phyloP scores from a whole-genome alignment of 306 rosid species.

The Spatholobus suberectus region DNA sequence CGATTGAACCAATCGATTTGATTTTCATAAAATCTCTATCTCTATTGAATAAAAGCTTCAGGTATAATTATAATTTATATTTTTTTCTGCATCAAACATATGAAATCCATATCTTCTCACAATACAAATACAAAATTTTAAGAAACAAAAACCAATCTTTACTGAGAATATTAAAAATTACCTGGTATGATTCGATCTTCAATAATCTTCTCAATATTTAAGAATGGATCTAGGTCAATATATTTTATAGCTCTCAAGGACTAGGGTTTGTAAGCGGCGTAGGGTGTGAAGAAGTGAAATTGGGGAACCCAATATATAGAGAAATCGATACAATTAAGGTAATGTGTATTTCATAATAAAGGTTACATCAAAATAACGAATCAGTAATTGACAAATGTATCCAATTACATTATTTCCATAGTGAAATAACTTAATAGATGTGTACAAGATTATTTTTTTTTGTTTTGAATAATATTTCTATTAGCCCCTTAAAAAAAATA shows the following conservation, averaged over 20 bases:
- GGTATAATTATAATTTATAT: neutral
- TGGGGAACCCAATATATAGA: neutral
- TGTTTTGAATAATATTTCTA: too few species aligned
- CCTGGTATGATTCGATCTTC: neutral
- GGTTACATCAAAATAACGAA: neutral
- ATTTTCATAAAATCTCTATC: neutral
- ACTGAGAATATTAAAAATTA: neutral
- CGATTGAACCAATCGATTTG: neutral
- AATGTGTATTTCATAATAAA: neutral
- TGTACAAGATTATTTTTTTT: too few species aligned
- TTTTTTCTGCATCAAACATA: neutral
- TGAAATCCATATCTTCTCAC: neutral
- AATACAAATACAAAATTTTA: neutral
- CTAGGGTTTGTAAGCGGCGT: neutral
- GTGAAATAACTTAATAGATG: neutral
- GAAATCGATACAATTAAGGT: neutral
- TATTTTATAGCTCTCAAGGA: neutral
- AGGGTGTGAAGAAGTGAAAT: neutral
- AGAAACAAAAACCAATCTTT: neutral
- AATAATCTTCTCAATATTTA: neutral
- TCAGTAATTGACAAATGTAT: neutral
- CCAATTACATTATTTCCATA: neutral
- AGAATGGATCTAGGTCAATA: neutral
- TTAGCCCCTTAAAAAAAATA: too few species aligned
- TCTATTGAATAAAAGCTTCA: neutral